Base-by-base conservation (phyloP, 139 green algal species). In the Astrephomene gubernaculifera region DNA sequence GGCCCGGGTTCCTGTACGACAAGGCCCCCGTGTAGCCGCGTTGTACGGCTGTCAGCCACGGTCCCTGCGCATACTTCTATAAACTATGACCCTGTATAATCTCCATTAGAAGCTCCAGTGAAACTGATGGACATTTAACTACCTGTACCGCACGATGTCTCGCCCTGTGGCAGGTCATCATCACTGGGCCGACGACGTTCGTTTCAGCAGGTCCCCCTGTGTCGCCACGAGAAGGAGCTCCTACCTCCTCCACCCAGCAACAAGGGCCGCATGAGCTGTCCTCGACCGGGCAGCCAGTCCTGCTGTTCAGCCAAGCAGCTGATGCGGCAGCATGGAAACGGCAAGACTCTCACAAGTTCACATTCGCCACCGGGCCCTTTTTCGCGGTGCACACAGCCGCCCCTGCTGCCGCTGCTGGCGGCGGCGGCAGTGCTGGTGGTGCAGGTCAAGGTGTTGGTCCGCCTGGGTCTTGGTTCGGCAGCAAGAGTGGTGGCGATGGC, bases 111-210 rank as follows among this genome's bases (percentile, higher is more conserved):
- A 57, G 12, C 12, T 57, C 49, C 12, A 57, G 49, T 17, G 12
- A 25, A 12, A 57, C 49, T 57, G 49, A 17, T 17, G n/a, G n/a
- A n/a, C n/a, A n/a, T n/a, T n/a, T n/a, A n/a, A n/a, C n/a, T n/a
- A n/a, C 49, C 49, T 57, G 12, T 57, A 57, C 49, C 49, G 49
- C 49, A 12, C 49, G 12, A 12, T 57, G 49, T 17, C 49, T 25
- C 17, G 49, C 49, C 49, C 49, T 57, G n/a, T n/a, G n/a, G 24
- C 70, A 78, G 70, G 43, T 78, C 27, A 78, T 78, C 29, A 41
- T 78, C 27, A 78, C 70, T 8, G 70, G 70, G 6, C 70, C 70
- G 9, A 41, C 70, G 10, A 78, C 70, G 21, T 38, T 75, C 68
- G 27, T 75, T 14, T 38, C 68, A 33, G 68, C 38, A 33, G 31